Conservation (phyloP, 306 rosid species). For the Abrus pulchellus region DNA sequence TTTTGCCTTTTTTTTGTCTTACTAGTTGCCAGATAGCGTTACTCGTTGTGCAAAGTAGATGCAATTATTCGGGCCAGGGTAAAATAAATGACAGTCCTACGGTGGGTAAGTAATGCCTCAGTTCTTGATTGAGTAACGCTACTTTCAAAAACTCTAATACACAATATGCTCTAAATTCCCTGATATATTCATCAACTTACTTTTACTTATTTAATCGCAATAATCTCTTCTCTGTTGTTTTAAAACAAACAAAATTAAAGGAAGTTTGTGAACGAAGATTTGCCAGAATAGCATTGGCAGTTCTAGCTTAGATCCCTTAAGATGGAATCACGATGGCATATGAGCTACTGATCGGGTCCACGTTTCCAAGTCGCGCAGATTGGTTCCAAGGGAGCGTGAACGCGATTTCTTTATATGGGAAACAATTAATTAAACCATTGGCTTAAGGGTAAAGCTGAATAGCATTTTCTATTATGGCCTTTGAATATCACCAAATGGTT, state of each 20-base stretch:
- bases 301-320: slow-evolving; percentile 24
- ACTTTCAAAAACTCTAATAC: neutral
- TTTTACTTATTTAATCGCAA: slow-evolving; percentile 15
- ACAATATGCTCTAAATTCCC: neutral
- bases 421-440: slow-evolving; percentile 18
- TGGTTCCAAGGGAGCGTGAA: slow-evolving; percentile 31
- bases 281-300: slow-evolving; percentile 46
- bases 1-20: slow-evolving; percentile 19
- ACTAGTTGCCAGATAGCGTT: slow-evolving; percentile 16
- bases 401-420: slow-evolving; percentile 20
- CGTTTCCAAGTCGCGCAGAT: slow-evolving; percentile 4
- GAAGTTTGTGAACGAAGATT: slow-evolving; percentile 45
- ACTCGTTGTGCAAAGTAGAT: neutral
- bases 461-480: slow-evolving; percentile 24
- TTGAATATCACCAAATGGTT: slow-evolving; percentile 32
- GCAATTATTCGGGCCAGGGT: neutral
- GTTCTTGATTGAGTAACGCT: neutral
- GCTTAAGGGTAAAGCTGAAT: neutral
- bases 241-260: slow-evolving; percentile 10
- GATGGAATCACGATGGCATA: slow-evolving; percentile 43
- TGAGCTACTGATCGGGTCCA: slow-evolving; percentile 23
- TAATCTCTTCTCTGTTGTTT: neutral
- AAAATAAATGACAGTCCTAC: slow-evolving; percentile 36
- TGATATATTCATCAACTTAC: neutral
- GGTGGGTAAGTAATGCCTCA: slow-evolving; percentile 36